These are phyloP conservation scores for Selaginella tamariscina DNA, from an alignment of 75 land plant genomes.

Conservation along the genomic window DNA sequence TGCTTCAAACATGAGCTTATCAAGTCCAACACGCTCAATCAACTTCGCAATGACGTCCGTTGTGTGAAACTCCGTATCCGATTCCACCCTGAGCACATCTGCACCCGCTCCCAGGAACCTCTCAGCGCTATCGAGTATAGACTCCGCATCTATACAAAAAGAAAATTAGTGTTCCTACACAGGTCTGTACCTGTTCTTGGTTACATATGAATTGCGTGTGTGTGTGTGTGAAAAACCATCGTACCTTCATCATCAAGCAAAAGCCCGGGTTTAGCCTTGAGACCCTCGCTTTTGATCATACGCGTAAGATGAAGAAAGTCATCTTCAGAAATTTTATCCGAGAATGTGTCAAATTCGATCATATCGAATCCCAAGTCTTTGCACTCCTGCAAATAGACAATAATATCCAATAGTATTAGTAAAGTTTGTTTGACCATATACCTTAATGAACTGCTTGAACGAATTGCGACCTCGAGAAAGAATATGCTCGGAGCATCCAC, in stretches of 20 bases:
- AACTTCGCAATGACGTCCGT: slow-evolving; percentile 76
- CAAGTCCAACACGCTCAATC: slow-evolving; percentile 67
- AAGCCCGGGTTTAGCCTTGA: slow-evolving; percentile 74
- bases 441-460: slow-evolving; percentile 71
- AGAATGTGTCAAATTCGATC: slow-evolving; percentile 53
- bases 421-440: slow-evolving; percentile 13
- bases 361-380: slow-evolving; percentile 82
- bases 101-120: slow-evolving; percentile 91
- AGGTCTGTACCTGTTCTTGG: background rate
- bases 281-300: slow-evolving; percentile 48
- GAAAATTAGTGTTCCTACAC: background rate
- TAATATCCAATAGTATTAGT: background rate
- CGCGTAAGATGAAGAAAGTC: slow-evolving; percentile 54
- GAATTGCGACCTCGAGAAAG: slow-evolving; percentile 44
- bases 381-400: slow-evolving; percentile 46
- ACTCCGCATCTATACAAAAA: slow-evolving; percentile 35
- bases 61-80: slow-evolving; percentile 46
- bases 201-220: background rate
- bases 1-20: slow-evolving; percentile 90
- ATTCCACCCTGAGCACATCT: slow-evolving; percentile 85
- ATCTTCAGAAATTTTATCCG: slow-evolving; percentile 57
- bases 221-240: background rate
- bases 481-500: slow-evolving; percentile 82
- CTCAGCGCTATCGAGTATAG: slow-evolving; percentile 74
- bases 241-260: slow-evolving; percentile 17